Conservation (phyloP, 768 basidiomycete genomes). For the Glaciozyma martinii region DNA sequence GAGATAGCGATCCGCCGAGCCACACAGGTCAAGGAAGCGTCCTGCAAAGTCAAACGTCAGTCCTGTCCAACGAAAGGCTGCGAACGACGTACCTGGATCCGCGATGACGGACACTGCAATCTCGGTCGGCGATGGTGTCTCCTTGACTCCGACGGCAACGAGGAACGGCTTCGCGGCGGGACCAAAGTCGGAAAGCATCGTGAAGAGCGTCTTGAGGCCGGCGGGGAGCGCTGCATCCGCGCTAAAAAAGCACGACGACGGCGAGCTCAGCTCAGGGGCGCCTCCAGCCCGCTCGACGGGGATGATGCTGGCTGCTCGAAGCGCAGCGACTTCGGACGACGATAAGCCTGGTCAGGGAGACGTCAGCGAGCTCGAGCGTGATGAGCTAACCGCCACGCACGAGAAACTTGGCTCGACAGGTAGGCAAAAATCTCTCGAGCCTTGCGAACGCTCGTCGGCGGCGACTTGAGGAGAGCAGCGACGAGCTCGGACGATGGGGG, state of each 20-base stretch:
- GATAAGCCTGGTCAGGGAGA: conserved; percentile 5
- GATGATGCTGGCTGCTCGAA: conserved; percentile 18
- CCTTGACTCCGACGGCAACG: conserved; percentile 73
- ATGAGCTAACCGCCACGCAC: not conserved
- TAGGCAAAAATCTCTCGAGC: conserved; percentile 33
- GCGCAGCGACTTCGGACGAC: conserved; percentile 8
- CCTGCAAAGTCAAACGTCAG: no score
- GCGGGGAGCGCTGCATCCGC: conserved; percentile 19
- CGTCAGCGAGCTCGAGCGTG: not conserved
- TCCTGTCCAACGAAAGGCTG: no score
- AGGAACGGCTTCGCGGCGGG: conserved; percentile 71
- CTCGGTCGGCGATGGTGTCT: conserved; percentile 55
- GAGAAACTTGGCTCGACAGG: conserved; percentile 23
- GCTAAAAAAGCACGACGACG: conserved; percentile 67
- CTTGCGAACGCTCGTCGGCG: conserved; percentile 17
- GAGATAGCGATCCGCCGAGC: conserved; percentile 43
- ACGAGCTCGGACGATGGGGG: conserved; percentile 25
- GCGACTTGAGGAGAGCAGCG: conserved; percentile 14
- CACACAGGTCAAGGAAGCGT: conserved; percentile 55
- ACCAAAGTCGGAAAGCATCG: conserved; percentile 56
- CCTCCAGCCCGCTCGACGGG: conserved; percentile 11
- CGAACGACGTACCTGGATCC: conserved; percentile 51
- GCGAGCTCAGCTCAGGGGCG: conserved; percentile 53
- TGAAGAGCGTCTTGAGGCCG: conserved; percentile 15
- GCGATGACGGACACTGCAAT: conserved; percentile 60